Conservation (phyloP, 2,329 filamentous ascomycete species). For the Aureobasidium melanogenum region DNA sequence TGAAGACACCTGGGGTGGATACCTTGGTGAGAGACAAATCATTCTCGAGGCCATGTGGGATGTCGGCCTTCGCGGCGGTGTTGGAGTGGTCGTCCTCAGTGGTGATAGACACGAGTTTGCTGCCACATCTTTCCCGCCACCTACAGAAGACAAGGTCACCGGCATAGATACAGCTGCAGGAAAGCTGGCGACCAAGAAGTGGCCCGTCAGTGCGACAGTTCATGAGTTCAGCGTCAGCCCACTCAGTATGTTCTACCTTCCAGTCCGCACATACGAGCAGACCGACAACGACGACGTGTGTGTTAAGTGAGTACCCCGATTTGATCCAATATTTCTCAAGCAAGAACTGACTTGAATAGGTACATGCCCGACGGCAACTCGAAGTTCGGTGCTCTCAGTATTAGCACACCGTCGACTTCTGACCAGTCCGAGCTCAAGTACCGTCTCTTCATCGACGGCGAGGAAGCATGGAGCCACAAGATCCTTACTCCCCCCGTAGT, state of each 20-base stretch:
- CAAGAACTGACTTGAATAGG: constrained; percentile 30
- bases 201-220: constrained; percentile 57
- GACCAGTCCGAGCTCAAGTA: constrained; percentile 71
- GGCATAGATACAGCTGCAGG: constrained; percentile 20
- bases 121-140: constrained; percentile 63
- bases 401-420: constrained; percentile 56
- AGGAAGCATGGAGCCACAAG: constrained; percentile 62
- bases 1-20: constrained; percentile 90
- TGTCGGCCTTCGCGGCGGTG: constrained; percentile 56
- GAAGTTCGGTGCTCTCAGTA: constrained; percentile 79
- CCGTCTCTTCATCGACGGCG: constrained; percentile 71
- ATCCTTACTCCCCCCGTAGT: constrained; percentile 35
- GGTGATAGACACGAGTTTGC: constrained; percentile 97
- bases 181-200: constrained; percentile 25
- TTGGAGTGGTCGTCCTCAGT: constrained; percentile 75
- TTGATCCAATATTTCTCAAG: background rate
- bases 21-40: constrained; percentile 66
- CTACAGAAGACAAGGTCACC: constrained; percentile 39
- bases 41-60: constrained; percentile 92
- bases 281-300: constrained; percentile 72
- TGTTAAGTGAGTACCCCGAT: constrained; percentile 58
- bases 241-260: constrained; percentile 87
- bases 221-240: constrained; percentile 91
- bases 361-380: constrained; percentile 78
- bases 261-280: constrained; percentile 74